A percentile compares a stretch with the other conserved stretches of the same genome.
phyloP scores from a whole-genome alignment of 345 rosid species.

The Arabidopsis thaliana region TAIR10.1 NC_003070.9:28916501-28917000 shows the following conservation, averaged over 20 bases:
- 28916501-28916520: neutral
- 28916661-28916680: slow-evolving; percentile 25
- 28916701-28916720: slow-evolving; percentile 35
- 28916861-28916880: slow-evolving; percentile 17
- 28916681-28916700: slow-evolving; percentile 35
- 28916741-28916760: slow-evolving; percentile 21
- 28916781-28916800: neutral
- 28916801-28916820: neutral
- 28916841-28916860: slow-evolving; percentile 19
- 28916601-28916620: neutral
- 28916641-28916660: slow-evolving; percentile 7
- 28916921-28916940: slow-evolving; percentile 43
- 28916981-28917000: slow-evolving; percentile 28
- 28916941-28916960: slow-evolving; percentile 42
- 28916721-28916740: slow-evolving; percentile 26
- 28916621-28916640: slow-evolving; percentile 2
- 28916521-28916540: slow-evolving; percentile 14
- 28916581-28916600: neutral
- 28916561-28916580: neutral
- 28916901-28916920: neutral
- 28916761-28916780: neutral
- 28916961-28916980: slow-evolving; percentile 30
- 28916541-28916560: slow-evolving; percentile 18
- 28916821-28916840: neutral
- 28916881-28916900: slow-evolving; percentile 29